Evolutionary conservation across 495 filamentous ascomycete genomes (phyloP).

Genomic region (Aspergillus bertholletiae): DNA sequence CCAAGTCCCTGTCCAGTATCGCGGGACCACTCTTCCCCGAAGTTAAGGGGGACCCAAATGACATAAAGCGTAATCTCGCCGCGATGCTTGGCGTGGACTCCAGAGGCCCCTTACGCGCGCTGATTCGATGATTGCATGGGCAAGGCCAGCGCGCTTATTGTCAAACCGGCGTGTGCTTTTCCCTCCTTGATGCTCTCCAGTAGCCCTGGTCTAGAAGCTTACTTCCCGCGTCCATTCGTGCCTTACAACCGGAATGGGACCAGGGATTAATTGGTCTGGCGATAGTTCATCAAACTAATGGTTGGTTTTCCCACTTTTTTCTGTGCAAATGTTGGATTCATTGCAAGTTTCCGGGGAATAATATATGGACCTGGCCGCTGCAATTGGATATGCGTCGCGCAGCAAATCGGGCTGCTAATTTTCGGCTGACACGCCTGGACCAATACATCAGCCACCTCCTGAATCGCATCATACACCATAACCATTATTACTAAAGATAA

Average conservation of each 20-base stretch:
- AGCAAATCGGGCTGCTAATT: slow-evolving; percentile 2
- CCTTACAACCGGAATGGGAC: slow-evolving; percentile 2
- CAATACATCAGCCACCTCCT: slow-evolving; percentile 22
- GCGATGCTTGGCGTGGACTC: slow-evolving; percentile 15
- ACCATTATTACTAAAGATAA: not conserved
- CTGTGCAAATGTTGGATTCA: slow-evolving; percentile 4
- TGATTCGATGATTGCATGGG: slow-evolving; percentile 26
- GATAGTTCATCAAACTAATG: slow-evolving; percentile 10
- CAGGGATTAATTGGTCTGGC: slow-evolving; percentile 2
- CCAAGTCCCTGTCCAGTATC: slow-evolving; percentile 4
- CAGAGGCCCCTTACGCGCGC: slow-evolving; percentile 20
- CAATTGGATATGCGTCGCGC: not conserved
- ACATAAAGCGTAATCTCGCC: slow-evolving; percentile 15
- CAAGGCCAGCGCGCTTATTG: slow-evolving; percentile 23
- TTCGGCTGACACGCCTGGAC: slow-evolving; percentile 5
- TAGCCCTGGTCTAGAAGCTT: slow-evolving; percentile 12
- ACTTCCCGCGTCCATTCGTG: not conserved
- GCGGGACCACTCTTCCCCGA: slow-evolving; percentile 3
- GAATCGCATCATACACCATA: slow-evolving; percentile 6
- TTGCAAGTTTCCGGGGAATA: slow-evolving; percentile 1
- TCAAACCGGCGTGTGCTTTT: slow-evolving; percentile 17
- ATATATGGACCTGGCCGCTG: slow-evolving; percentile 2
- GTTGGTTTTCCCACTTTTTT: not conserved
- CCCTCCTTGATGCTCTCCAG: slow-evolving; percentile 4
- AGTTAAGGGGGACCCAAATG: slow-evolving; percentile 11